Evolutionary conservation across 139 green algal species (phyloP).

Genomic region (Micromonas commoda): DNA sequence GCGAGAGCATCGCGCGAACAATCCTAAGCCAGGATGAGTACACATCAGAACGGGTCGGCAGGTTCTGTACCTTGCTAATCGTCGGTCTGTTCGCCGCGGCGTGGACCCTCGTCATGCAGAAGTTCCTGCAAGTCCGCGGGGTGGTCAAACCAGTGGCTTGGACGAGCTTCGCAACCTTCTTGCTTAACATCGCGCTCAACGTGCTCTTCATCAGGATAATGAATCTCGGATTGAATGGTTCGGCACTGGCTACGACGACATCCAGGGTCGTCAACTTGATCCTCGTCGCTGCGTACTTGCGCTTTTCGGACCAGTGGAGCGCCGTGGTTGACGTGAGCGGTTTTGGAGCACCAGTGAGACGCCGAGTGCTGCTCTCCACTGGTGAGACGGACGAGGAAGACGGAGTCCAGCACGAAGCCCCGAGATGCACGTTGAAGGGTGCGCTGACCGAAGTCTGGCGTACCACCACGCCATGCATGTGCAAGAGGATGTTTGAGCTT

Average conservation of each 20-base stretch:
- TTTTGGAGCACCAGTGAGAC: too few species aligned
- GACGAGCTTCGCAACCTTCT: constrained; percentile 1
- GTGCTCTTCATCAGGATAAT: background rate
- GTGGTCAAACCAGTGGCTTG: background rate
- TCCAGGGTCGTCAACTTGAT: background rate
- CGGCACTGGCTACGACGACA: background rate
- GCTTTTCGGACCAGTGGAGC: background rate
- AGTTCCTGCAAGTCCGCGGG: background rate
- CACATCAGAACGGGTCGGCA: background rate
- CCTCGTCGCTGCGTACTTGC: background rate
- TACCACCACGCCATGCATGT: background rate
- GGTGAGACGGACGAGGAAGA: too few species aligned
- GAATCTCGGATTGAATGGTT: background rate
- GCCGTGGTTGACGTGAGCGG: background rate
- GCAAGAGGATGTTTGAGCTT: constrained; percentile 4
- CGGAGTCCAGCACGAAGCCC: too few species aligned
- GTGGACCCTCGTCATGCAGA: background rate
- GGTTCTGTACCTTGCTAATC: background rate
- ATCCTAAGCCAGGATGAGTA: background rate
- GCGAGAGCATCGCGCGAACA: background rate
- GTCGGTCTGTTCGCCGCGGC: background rate
- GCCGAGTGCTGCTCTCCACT: too few species aligned
- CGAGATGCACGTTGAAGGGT: too few species aligned
- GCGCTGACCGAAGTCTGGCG: background rate
- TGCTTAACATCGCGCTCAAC: constrained; percentile 4